Percentiles rank a stretch among this genome's conserved stretches.
phyloP scores from a whole-genome alignment of 2,329 filamentous ascomycete species.

The Pestalotiopsis sp. region DNA sequence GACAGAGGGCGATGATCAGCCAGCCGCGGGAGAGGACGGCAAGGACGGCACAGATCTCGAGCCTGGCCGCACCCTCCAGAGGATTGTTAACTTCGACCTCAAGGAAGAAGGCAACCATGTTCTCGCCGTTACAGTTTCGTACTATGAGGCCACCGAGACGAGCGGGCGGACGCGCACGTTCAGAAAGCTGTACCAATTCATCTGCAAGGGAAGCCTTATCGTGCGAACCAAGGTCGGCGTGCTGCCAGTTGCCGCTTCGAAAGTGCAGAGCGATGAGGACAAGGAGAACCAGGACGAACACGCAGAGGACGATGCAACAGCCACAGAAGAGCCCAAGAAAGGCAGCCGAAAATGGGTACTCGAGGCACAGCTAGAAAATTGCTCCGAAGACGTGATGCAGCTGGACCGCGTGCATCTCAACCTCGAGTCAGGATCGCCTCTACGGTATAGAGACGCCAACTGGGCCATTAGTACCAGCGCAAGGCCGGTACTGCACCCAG shows the following conservation, averaged over 20 bases:
- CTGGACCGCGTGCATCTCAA: conserved; percentile 42
- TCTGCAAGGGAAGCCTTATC: conserved; percentile 86
- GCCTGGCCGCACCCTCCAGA: conserved; percentile 73
- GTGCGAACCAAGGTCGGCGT: conserved; percentile 87
- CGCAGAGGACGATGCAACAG: conserved; percentile 27
- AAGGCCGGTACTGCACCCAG: conserved; percentile 62
- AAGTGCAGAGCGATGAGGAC: conserved; percentile 1
- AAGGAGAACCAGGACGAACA: conserved; percentile 18
- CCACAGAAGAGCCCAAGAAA: conserved; percentile 15
- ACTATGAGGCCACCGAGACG: conserved; percentile 81
- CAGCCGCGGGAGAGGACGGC: conserved; percentile 13
- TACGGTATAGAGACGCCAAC: conserved; percentile 59
- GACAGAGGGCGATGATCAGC: conserved; percentile 23
- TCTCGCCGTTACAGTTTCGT: conserved; percentile 89
- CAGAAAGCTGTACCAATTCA: conserved; percentile 94
- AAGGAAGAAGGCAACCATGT: conserved; percentile 96
- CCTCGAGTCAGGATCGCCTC: conserved; percentile 55
- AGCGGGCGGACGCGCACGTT: conserved; percentile 80
- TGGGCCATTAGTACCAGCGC: conserved; percentile 49
- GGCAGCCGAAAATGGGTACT: conserved; percentile 66
- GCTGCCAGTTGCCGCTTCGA: conserved; percentile 45
- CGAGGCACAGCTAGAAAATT: conserved; percentile 95
- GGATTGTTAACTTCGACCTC: conserved; percentile 81
- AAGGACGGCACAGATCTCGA: conserved; percentile 51
- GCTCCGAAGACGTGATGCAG: conserved; percentile 80